Conservation (phyloP, 495 filamentous ascomycete genomes). For the Xylaria telfairii region DNA sequence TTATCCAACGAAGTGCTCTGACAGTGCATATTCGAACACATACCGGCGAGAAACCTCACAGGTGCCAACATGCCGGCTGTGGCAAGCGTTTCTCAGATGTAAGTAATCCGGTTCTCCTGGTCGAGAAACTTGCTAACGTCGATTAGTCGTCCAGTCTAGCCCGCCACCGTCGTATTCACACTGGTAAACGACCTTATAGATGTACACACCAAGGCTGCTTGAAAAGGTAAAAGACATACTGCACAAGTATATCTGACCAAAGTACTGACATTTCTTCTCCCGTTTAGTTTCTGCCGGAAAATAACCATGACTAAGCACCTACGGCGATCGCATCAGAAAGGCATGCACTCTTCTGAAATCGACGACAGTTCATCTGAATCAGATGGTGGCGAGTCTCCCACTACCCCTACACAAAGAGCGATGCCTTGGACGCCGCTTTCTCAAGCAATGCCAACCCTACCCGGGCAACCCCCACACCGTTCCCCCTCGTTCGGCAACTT, state of each 20-base stretch:
- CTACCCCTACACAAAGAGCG: slow-evolving; percentile 51
- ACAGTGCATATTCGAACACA: slow-evolving; percentile 88
- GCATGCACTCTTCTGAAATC: slow-evolving; percentile 57
- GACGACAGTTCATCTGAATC: slow-evolving; percentile 64
- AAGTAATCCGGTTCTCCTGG: slow-evolving; percentile 38
- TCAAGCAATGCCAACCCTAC: slow-evolving; percentile 31
- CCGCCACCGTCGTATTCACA: slow-evolving; percentile 85
- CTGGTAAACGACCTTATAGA: slow-evolving; percentile 82
- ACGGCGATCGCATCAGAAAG: slow-evolving; percentile 69
- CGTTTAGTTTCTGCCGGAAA: slow-evolving; percentile 81
- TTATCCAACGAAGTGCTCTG: slow-evolving; percentile 87
- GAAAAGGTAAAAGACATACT: slow-evolving; percentile 66
- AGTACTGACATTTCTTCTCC: slow-evolving; percentile 27
- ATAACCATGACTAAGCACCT: slow-evolving; percentile 89
- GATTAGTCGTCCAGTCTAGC: slow-evolving; percentile 84
- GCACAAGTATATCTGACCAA: slow-evolving; percentile 30
- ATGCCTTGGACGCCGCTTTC: slow-evolving; percentile 46
- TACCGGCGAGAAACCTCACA: slow-evolving; percentile 88
- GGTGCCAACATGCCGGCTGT: slow-evolving; percentile 80
- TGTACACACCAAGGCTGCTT: slow-evolving; percentile 79
- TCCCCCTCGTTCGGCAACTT: slow-evolving; percentile 53
- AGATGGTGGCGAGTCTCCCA: slow-evolving; percentile 56
- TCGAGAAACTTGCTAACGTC: slow-evolving; percentile 44
- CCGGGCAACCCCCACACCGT: slow-evolving; percentile 45
- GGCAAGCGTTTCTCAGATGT: slow-evolving; percentile 88